phyloP scores from a whole-genome alignment of 768 basidiomycete genomes.

The Leccinum arenicola region DNA sequence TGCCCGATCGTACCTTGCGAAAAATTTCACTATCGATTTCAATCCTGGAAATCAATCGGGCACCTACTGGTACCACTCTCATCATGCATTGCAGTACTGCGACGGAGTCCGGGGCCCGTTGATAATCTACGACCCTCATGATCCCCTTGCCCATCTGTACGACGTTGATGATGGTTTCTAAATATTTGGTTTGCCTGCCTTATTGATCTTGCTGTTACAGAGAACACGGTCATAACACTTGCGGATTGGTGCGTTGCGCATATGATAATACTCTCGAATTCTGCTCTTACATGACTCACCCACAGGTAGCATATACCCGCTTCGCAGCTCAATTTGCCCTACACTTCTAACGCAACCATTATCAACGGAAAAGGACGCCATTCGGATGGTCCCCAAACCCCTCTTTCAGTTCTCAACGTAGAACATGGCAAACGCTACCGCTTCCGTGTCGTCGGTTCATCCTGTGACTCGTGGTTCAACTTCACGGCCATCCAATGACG shows the following conservation, averaged over 20 bases:
- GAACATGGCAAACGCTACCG: constrained; percentile 39
- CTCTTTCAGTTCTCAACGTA: constrained; percentile 40
- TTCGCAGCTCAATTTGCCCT: constrained; percentile 18
- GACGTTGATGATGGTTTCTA: constrained; percentile 45
- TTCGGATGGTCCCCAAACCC: constrained; percentile 28
- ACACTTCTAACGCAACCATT: constrained; percentile 36
- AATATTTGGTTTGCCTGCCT: not conserved
- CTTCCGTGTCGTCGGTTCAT: constrained; percentile 36
- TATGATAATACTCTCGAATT: not conserved
- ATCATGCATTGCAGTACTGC: constrained; percentile 38
- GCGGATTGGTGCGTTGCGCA: constrained; percentile 40
- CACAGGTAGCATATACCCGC: constrained; percentile 30
- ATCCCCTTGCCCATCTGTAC: constrained; percentile 40
- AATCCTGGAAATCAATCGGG: constrained; percentile 38
- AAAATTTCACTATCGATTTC: constrained; percentile 41
- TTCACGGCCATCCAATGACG: constrained; percentile 34
- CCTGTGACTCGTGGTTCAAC: constrained; percentile 32
- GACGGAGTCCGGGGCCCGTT: constrained; percentile 43
- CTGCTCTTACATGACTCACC: not conserved
- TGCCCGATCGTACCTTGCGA: constrained; percentile 42
- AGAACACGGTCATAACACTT: constrained; percentile 40
- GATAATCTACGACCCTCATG: constrained; percentile 45
- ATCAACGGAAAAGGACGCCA: constrained; percentile 48
- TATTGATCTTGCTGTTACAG: constrained; percentile 20
- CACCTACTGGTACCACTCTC: constrained; percentile 51